Evolutionary conservation across 305 asterid species (phyloP).

Genomic region (Salvia sclarea): DNA sequence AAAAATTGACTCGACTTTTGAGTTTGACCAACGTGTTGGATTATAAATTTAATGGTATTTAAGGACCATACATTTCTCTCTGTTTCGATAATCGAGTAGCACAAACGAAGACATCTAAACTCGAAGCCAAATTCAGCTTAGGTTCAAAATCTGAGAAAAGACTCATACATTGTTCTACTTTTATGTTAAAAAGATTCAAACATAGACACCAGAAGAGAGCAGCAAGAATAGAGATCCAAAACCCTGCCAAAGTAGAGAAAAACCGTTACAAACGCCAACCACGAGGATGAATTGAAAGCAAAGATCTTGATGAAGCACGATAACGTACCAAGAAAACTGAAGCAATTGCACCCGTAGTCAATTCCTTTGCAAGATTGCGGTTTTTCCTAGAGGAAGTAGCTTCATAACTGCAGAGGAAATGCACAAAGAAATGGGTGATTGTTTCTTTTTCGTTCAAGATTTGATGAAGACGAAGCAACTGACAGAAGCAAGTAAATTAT

Average conservation of each 20-base stretch:
- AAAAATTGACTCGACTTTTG: too few relatives aligned
- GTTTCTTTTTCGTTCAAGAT: neutral
- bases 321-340: slow-evolving; percentile 81
- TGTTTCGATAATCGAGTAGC: slow-evolving; percentile 13
- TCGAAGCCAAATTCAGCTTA: slow-evolving; percentile 25
- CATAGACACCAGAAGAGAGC: slow-evolving; percentile 88
- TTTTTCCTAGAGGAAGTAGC: slow-evolving; percentile 88
- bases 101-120: slow-evolving; percentile 15
- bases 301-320: neutral
- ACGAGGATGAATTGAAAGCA: neutral
- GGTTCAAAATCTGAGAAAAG: slow-evolving; percentile 6
- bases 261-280: slow-evolving; percentile 16
- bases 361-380: slow-evolving; percentile 83
- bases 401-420: slow-evolving; percentile 69
- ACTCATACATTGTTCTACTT: slow-evolving; percentile 11
- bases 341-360: slow-evolving; percentile 83
- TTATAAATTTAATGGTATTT: neutral
- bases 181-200: slow-evolving; percentile 44
- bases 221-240: slow-evolving; percentile 93
- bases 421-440: neutral
- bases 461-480: neutral
- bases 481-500: neutral
- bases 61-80: slow-evolving; percentile 1
- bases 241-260: slow-evolving; percentile 56
- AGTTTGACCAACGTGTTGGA: too few relatives aligned